Percentiles rank a stretch among this genome's conserved stretches.
These are phyloP conservation scores for Pichia sp. DNA, from an alignment of 1,139 yeast species.

Conservation along the genomic window DNA sequence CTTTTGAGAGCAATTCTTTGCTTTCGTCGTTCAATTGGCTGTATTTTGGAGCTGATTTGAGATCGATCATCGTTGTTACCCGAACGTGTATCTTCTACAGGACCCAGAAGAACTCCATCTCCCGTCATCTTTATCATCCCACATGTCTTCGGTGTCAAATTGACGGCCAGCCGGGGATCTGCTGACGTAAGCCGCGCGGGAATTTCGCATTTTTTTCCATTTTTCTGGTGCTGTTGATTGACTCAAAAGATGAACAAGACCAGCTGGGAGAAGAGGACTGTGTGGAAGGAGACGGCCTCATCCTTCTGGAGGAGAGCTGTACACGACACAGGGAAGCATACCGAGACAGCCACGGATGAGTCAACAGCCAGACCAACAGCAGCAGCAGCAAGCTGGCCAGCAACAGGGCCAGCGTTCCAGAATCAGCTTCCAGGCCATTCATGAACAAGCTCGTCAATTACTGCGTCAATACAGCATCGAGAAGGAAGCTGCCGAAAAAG, in stretches of 20 bases:
- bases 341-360: neutral
- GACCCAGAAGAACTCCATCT: too few relatives aligned
- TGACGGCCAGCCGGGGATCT: neutral
- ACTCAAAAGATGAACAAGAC: constrained; percentile 5
- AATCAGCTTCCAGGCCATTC: constrained; percentile 25
- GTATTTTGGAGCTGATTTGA: constrained; percentile 4
- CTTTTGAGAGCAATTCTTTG: constrained; percentile 19
- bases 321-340: too few relatives aligned
- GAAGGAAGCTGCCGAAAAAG: constrained; percentile 56
- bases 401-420: constrained; percentile 20
- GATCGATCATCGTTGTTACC: constrained; percentile 5
- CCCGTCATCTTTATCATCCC: too few relatives aligned
- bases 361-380: constrained; percentile 2
- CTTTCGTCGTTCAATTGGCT: constrained; percentile 9
- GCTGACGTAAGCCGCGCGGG: constrained; percentile 1
- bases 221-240: too few relatives aligned
- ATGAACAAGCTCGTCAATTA: constrained; percentile 57
- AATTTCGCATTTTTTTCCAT: neutral
- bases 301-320: too few relatives aligned
- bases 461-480: constrained; percentile 60
- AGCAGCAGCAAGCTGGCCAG: constrained; percentile 8
- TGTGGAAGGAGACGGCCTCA: neutral
- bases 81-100: too few relatives aligned
- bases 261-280: neutral
- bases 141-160: too few relatives aligned